A percentile compares a stretch with the other conserved stretches of the same genome.
These are phyloP conservation scores for Arabis hirsuta DNA, from an alignment of 345 rosid species.

Conservation along the genomic window DNA sequence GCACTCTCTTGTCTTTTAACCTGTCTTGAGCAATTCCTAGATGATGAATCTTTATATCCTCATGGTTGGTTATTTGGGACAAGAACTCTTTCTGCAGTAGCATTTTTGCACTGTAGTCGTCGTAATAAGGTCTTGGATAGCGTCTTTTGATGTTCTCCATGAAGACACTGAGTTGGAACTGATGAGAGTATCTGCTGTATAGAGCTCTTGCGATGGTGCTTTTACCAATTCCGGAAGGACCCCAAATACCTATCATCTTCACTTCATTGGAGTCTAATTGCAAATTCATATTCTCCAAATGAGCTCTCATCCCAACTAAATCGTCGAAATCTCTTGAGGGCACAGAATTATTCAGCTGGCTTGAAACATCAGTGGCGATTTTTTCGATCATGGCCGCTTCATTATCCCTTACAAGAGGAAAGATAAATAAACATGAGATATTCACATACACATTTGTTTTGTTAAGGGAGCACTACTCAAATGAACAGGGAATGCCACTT, in stretches of 20 bases:
- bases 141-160: slow-evolving; percentile 21
- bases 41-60: slow-evolving; percentile 4
- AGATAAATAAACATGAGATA: background rate
- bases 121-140: background rate
- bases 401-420: slow-evolving; percentile 2
- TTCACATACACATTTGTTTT: too few species aligned
- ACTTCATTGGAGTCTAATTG: background rate
- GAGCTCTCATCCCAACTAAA: slow-evolving; percentile 40
- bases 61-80: slow-evolving; percentile 38
- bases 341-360: background rate
- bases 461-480: too few species aligned
- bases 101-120: slow-evolving; percentile 20
- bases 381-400: slow-evolving; percentile 31
- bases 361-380: slow-evolving; percentile 18
- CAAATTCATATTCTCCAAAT: slow-evolving; percentile 18
- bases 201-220: slow-evolving; percentile 48
- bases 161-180: slow-evolving; percentile 10
- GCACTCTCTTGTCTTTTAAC: slow-evolving; percentile 31
- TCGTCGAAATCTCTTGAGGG: background rate
- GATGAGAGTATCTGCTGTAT: background rate
- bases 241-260: slow-evolving; percentile 47
- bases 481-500: too few species aligned
- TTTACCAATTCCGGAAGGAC: slow-evolving; percentile 42
- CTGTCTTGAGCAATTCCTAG: slow-evolving; percentile 7
- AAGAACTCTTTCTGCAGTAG: slow-evolving; percentile 43